Percentiles rank a stretch among this genome's conserved stretches.
Evolutionary conservation across 495 filamentous ascomycete species (phyloP).

Genomic region (Penicillium fimorum): DNA sequence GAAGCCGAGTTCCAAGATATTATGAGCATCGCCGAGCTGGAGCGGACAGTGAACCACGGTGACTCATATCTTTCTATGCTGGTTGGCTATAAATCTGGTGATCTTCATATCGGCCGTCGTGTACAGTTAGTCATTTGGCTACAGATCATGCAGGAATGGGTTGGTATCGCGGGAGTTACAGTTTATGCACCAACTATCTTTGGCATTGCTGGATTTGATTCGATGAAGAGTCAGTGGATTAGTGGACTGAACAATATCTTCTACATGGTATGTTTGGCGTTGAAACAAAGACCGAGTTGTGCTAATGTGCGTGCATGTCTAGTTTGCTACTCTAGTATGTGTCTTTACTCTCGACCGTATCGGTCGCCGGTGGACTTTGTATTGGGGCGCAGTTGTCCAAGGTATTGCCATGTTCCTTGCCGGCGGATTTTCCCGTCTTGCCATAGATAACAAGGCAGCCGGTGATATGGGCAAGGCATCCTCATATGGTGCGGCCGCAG

Average conservation of each 20-base stretch:
- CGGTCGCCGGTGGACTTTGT: constrained; percentile 65
- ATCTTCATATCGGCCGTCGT: constrained; percentile 62
- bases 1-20: constrained; percentile 66
- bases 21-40: constrained; percentile 53
- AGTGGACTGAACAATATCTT: constrained; percentile 67
- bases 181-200: constrained; percentile 69
- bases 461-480: constrained; percentile 44
- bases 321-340: constrained; percentile 61
- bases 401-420: constrained; percentile 61
- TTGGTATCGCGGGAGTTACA: constrained; percentile 70
- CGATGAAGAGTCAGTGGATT: constrained; percentile 64
- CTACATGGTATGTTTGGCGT: constrained; percentile 43
- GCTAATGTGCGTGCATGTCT: not conserved
- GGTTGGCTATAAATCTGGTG: constrained; percentile 59
- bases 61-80: constrained; percentile 63
- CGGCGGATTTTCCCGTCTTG: constrained; percentile 53
- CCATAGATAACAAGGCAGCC: constrained; percentile 50
- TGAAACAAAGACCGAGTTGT: not conserved
- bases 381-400: constrained; percentile 64
- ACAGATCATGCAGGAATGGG: constrained; percentile 73
- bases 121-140: constrained; percentile 71
- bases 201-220: constrained; percentile 60
- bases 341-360: constrained; percentile 69
- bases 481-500: constrained; percentile 60
- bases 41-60: constrained; percentile 49